Evolutionary conservation across 108 stramenopile species (phyloP).

Genomic region (Fragilaria crotonensis): DNA sequence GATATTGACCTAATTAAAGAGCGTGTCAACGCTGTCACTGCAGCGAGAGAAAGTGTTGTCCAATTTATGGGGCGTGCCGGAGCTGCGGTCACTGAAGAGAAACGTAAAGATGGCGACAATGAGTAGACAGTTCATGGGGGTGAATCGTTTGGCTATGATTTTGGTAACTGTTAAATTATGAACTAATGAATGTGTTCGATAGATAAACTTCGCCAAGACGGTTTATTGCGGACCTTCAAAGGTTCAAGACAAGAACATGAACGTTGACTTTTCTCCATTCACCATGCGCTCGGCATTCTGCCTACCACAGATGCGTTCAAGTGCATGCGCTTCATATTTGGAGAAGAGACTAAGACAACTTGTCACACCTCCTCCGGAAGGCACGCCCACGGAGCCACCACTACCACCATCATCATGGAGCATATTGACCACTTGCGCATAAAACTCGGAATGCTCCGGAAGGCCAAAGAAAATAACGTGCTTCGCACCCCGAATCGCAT

Average conservation of each 20-base stretch:
- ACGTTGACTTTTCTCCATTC: slow-evolving; percentile 52
- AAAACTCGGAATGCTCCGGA: slow-evolving; percentile 90
- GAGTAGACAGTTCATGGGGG: no score
- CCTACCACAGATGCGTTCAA: slow-evolving; percentile 88
- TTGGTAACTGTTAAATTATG: no score
- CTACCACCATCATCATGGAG: slow-evolving; percentile 25
- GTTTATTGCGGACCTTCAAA: no score
- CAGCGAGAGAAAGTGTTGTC: background rate
- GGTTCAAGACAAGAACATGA: slow-evolving; percentile 53
- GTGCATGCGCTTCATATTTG: slow-evolving; percentile 81
- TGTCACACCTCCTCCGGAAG: slow-evolving; percentile 1
- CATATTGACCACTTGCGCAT: slow-evolving; percentile 79
- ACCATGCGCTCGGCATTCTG: slow-evolving; percentile 61
- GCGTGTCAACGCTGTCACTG: slow-evolving; percentile 8
- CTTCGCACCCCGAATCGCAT: slow-evolving; percentile 80
- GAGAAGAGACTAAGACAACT: slow-evolving; percentile 79
- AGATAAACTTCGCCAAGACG: no score
- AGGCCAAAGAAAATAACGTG: slow-evolving; percentile 89
- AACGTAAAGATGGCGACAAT: no score
- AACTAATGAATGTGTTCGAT: no score
- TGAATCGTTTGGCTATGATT: no score
- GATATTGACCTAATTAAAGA: background rate
- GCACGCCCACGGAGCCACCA: slow-evolving; percentile 7
- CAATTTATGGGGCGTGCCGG: background rate
- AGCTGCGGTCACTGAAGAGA: no score